A percentile compares a stretch with the other conserved stretches of the same genome.
phyloP scores from a whole-genome alignment of 2,329 filamentous ascomycete genomes.

The Colletotrichum destructivum region DNA sequence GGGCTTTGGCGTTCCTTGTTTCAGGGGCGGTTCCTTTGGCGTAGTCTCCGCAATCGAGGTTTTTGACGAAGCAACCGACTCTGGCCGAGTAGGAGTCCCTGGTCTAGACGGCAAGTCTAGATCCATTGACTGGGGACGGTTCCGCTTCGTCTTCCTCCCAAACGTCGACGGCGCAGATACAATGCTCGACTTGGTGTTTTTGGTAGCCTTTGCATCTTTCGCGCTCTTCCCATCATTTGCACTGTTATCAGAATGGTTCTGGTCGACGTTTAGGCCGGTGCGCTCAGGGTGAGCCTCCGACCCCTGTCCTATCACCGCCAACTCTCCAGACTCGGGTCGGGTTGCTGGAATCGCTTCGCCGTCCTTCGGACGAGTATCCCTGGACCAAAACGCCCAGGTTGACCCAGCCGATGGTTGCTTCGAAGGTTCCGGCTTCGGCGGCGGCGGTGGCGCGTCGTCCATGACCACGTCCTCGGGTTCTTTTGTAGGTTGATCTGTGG shows the following conservation, averaged over 20 bases:
- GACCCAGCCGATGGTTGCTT: slow-evolving; percentile 68
- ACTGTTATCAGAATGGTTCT: slow-evolving; percentile 53
- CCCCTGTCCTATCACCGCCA: slow-evolving; percentile 71
- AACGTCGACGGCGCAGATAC: slow-evolving; percentile 46
- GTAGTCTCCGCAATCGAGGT: slow-evolving; percentile 46
- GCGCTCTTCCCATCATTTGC: slow-evolving; percentile 50
- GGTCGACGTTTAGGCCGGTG: slow-evolving; percentile 60
- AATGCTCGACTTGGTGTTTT: slow-evolving; percentile 46
- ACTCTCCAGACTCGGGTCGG: slow-evolving; percentile 61
- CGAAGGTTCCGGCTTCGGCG: slow-evolving; percentile 45
- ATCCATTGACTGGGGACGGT: slow-evolving; percentile 64
- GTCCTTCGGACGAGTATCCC: slow-evolving; percentile 62
- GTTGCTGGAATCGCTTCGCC: slow-evolving; percentile 47
- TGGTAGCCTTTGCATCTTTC: slow-evolving; percentile 43
- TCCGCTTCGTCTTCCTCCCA: slow-evolving; percentile 61
- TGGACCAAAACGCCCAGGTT: slow-evolving; percentile 88
- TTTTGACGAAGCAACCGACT: slow-evolving; percentile 48
- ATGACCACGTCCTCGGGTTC: slow-evolving; percentile 59
- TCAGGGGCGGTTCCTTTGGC: slow-evolving; percentile 26
- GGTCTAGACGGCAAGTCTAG: slow-evolving; percentile 56
- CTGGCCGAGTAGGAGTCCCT: slow-evolving; percentile 52
- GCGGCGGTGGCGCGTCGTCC: slow-evolving; percentile 57
- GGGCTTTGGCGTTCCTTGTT: slow-evolving; percentile 35
- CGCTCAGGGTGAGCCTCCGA: slow-evolving; percentile 69
- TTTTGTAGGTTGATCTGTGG: slow-evolving; percentile 45